Percentiles rank a stretch among this genome's conserved stretches.
Conservation (phyloP, 2,329 filamentous ascomycete genomes). For the Aureobasidium sp. region DNA sequence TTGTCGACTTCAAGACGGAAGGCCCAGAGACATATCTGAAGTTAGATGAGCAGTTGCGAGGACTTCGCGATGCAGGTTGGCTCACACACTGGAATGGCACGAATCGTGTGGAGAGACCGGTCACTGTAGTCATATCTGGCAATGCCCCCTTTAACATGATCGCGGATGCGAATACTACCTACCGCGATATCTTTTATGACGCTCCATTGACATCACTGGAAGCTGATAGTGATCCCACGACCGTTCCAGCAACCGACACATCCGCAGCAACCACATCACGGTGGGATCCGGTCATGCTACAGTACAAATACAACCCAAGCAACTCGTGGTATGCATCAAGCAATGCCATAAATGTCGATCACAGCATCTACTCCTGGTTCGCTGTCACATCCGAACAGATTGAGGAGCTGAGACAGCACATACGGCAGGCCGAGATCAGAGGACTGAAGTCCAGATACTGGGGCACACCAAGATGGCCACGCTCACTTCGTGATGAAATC, state of each 20-base stretch:
- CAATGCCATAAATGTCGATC: slow-evolving; percentile 36
- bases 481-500: neutral
- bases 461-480: neutral
- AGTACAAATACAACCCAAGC: slow-evolving; percentile 12
- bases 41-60: slow-evolving; percentile 35
- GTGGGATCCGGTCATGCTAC: neutral
- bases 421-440: neutral
- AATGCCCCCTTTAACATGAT: slow-evolving; percentile 46
- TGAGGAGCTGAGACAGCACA: neutral
- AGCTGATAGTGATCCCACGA: neutral
- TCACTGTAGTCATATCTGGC: slow-evolving; percentile 50
- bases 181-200: slow-evolving; percentile 50
- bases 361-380: slow-evolving; percentile 22
- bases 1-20: slow-evolving; percentile 46
- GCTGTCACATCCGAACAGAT: neutral
- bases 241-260: neutral
- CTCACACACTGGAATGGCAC: slow-evolving; percentile 46
- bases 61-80: slow-evolving; percentile 44
- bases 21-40: slow-evolving; percentile 26
- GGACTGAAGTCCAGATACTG: slow-evolving; percentile 1
- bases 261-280: neutral
- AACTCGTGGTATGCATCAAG: slow-evolving; percentile 15
- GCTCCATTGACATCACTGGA: neutral
- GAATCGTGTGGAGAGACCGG: slow-evolving; percentile 34
- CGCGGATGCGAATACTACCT: slow-evolving; percentile 22